Evolutionary conservation across 805 yeast species (phyloP).

Genomic region (Suhomyces vadensis): DNA sequence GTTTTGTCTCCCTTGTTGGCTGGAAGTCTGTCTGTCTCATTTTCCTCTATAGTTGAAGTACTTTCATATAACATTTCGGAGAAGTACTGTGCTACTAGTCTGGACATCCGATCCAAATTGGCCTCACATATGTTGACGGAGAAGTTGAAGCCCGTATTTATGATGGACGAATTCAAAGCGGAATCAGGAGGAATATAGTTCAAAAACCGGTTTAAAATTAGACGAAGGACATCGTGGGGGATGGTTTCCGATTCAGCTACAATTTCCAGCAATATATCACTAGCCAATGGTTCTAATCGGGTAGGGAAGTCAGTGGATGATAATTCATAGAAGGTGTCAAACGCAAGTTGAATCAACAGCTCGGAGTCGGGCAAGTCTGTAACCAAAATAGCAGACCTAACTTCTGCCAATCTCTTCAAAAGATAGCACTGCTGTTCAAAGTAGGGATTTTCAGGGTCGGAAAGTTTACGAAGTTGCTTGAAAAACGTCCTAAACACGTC

Average conservation of each 20-base stretch:
- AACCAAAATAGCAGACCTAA: constrained; percentile 68
- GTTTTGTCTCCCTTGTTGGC: constrained; percentile 22
- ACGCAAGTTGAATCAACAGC: constrained; percentile 52
- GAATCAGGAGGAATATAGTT: constrained; percentile 15
- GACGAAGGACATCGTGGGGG: constrained; percentile 58
- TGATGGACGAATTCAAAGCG: constrained; percentile 21
- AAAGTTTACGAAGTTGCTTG: constrained; percentile 56
- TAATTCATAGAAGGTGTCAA: constrained; percentile 61
- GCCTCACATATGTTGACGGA: constrained; percentile 67
- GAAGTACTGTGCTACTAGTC: constrained; percentile 75
- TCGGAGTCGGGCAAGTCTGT: constrained; percentile 72
- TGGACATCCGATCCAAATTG: constrained; percentile 70
- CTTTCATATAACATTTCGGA: constrained; percentile 70
- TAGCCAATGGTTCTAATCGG: constrained; percentile 58
- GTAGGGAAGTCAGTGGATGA: constrained; percentile 47
- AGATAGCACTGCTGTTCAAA: constrained; percentile 64
- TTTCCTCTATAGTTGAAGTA: constrained; percentile 25
- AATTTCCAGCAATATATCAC: constrained; percentile 73
- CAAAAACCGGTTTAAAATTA: constrained; percentile 66
- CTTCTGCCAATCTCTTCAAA: constrained; percentile 69
- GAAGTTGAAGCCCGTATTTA: constrained; percentile 64
- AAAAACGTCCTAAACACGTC: constrained; percentile 68
- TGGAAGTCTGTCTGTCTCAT: constrained; percentile 8
- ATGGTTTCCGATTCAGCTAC: constrained; percentile 68
- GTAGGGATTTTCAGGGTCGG: constrained; percentile 58